phyloP scores from a whole-genome alignment of 495 filamentous ascomycete genomes.

The Pseudomonodictys pantanalensis region DNA sequence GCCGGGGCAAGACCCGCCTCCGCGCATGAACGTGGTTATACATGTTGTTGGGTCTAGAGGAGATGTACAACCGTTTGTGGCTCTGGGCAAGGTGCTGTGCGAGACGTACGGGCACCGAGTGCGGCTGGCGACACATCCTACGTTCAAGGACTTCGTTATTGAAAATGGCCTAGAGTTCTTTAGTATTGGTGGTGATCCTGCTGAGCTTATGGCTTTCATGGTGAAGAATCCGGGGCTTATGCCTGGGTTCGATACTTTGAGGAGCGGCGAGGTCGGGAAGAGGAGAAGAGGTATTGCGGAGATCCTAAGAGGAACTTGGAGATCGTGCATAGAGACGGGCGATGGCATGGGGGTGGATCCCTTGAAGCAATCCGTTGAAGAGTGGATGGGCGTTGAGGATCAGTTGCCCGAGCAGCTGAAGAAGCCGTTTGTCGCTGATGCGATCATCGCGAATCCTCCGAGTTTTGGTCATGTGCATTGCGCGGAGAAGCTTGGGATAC shows the following conservation, averaged over 20 bases:
- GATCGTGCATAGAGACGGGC: constrained; percentile 57
- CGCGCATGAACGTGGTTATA: constrained; percentile 51
- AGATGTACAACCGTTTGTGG: constrained; percentile 56
- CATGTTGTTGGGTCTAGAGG: constrained; percentile 55
- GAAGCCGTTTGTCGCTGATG: constrained; percentile 62
- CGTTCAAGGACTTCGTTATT: constrained; percentile 56
- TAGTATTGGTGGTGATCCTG: constrained; percentile 61
- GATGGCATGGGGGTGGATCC: constrained; percentile 37
- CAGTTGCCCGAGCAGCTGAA: constrained; percentile 14
- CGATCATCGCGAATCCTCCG: constrained; percentile 66
- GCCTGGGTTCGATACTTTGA: constrained; percentile 44
- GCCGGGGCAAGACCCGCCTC: constrained; percentile 54
- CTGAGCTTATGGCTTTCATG: constrained; percentile 60
- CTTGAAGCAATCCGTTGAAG: constrained; percentile 24
- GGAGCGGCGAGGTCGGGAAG: constrained; percentile 43
- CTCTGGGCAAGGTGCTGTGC: constrained; percentile 51
- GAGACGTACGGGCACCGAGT: constrained; percentile 51
- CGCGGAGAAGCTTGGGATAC: constrained; percentile 59
- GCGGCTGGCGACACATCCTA: constrained; percentile 61
- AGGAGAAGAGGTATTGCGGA: constrained; percentile 48
- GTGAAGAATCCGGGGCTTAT: constrained; percentile 48
- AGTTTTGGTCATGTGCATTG: constrained; percentile 66
- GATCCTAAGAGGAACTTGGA: constrained; percentile 63
- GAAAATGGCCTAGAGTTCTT: constrained; percentile 61
- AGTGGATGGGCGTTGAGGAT: constrained; percentile 33